Percentiles rank a stretch among this genome's conserved stretches.
Evolutionary conservation across 1,284 basidiomycete species (phyloP).

Genomic region (Somion occarium): DNA sequence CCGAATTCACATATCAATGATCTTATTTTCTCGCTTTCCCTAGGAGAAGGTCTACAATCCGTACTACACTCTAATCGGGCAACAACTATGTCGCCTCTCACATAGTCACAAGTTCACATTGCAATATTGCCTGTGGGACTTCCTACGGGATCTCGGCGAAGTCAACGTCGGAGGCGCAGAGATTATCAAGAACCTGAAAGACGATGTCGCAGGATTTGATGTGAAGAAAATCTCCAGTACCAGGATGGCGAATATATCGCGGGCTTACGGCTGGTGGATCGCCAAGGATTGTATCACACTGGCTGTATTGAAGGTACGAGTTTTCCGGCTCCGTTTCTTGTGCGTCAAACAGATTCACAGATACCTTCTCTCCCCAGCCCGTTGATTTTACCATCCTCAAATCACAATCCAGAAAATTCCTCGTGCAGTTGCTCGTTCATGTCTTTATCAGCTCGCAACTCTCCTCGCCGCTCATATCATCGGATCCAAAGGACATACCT

Average conservation of each 20-base stretch:
- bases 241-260: conserved; percentile 62
- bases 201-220: conserved; percentile 43
- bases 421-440: conserved; percentile 63
- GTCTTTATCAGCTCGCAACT: conserved; percentile 73
- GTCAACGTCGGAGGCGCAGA: conserved; percentile 77
- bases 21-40: conserved; percentile 1
- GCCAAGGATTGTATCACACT: conserved; percentile 71
- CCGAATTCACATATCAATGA: too few species aligned
- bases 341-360: background rate
- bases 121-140: conserved; percentile 97
- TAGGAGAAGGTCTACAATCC: conserved; percentile 94
- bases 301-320: conserved; percentile 79
- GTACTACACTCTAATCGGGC: conserved; percentile 87
- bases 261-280: conserved; percentile 82
- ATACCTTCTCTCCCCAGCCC: conserved; percentile 45
- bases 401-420: conserved; percentile 57
- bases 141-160: conserved; percentile 89
- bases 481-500: conserved; percentile 33
- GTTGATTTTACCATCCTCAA: conserved; percentile 79
- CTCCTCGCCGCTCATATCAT: conserved; percentile 53
- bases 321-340: background rate
- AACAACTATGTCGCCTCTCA: conserved; percentile 68
- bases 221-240: conserved; percentile 55
- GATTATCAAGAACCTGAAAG: conserved; percentile 61
- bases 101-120: conserved; percentile 89